Percentiles rank a stretch among this genome's conserved stretches.
Evolutionary conservation across 1,284 basidiomycete species (phyloP).

Genomic region (Trichosporon sp.): DNA sequence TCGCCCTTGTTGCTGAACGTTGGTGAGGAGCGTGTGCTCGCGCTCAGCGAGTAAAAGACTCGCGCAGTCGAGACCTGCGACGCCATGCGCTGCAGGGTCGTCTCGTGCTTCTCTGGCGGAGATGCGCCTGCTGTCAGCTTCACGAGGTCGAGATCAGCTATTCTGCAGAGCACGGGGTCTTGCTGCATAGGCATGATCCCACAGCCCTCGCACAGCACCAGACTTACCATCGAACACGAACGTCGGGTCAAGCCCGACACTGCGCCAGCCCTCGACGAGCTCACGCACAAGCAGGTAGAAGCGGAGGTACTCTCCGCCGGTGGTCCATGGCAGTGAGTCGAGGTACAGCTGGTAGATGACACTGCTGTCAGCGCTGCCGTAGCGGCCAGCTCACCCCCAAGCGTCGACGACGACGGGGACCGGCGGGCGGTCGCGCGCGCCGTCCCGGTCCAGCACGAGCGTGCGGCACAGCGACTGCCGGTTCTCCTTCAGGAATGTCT

Average conservation of each 20-base stretch:
- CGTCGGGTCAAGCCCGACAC: slow-evolving; percentile 65
- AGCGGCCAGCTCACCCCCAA: slow-evolving; percentile 68
- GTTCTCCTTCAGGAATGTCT: slow-evolving; percentile 72
- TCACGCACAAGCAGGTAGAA: slow-evolving; percentile 57
- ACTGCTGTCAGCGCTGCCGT: slow-evolving; percentile 49
- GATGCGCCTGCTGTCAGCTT: slow-evolving; percentile 60
- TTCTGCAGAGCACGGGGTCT: not conserved
- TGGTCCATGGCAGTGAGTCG: slow-evolving; percentile 69
- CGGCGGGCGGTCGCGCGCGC: slow-evolving; percentile 17
- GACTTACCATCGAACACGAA: slow-evolving; percentile 86
- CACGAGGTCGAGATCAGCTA: too few relatives aligned
- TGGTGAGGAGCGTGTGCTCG: slow-evolving; percentile 61
- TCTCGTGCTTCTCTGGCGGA: slow-evolving; percentile 69
- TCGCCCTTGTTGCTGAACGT: slow-evolving; percentile 60
- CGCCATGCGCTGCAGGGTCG: slow-evolving; percentile 60
- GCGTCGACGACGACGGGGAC: slow-evolving; percentile 68
- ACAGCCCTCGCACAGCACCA: not conserved
- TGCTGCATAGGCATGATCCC: not conserved
- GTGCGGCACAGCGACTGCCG: slow-evolving; percentile 59
- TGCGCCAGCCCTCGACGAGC: slow-evolving; percentile 65
- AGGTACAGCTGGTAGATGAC: slow-evolving; percentile 71
- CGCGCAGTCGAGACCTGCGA: slow-evolving; percentile 59
- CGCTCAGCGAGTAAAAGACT: slow-evolving; percentile 79
- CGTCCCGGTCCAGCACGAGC: slow-evolving; percentile 47
- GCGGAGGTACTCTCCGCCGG: slow-evolving; percentile 72